Conservation (phyloP, 768 basidiomycete genomes). For the Tricholoma saponaceum region DNA sequence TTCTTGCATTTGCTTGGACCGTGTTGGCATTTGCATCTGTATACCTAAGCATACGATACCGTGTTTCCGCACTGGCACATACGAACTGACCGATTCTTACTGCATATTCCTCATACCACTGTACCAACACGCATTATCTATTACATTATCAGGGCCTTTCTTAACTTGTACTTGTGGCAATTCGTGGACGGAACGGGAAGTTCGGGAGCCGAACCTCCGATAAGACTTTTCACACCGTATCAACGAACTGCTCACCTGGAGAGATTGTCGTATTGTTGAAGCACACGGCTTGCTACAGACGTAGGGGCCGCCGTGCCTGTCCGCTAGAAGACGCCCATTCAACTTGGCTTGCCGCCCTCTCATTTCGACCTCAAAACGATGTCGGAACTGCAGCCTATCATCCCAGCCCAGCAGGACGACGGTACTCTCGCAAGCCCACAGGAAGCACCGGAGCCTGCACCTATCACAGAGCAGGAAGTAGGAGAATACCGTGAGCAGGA, state of each 20-base stretch:
- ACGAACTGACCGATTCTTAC: neutral
- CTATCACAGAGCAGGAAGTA: conserved; percentile 89
- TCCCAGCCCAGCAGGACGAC: conserved; percentile 36
- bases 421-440: conserved; percentile 26
- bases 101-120: no score
- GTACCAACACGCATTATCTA: neutral
- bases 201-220: no score
- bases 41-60: neutral
- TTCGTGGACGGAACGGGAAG: no score
- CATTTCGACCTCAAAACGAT: conserved; percentile 8
- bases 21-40: neutral
- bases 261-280: no score
- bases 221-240: no score
- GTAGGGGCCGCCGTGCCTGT: neutral
- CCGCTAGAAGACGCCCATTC: neutral
- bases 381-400: conserved; percentile 40
- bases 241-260: no score
- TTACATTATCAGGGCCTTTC: no score
- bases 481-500: conserved; percentile 96
- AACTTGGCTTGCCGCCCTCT: neutral
- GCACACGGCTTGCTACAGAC: neutral
- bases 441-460: conserved; percentile 54
- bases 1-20: no score
- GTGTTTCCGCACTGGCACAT: neutral
- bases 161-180: no score